Percentiles rank a stretch among this genome's conserved stretches.
These are phyloP conservation scores for Sporothrix dimorphospora DNA, from an alignment of 2,329 filamentous ascomycete genomes.

Conservation along the genomic window DNA sequence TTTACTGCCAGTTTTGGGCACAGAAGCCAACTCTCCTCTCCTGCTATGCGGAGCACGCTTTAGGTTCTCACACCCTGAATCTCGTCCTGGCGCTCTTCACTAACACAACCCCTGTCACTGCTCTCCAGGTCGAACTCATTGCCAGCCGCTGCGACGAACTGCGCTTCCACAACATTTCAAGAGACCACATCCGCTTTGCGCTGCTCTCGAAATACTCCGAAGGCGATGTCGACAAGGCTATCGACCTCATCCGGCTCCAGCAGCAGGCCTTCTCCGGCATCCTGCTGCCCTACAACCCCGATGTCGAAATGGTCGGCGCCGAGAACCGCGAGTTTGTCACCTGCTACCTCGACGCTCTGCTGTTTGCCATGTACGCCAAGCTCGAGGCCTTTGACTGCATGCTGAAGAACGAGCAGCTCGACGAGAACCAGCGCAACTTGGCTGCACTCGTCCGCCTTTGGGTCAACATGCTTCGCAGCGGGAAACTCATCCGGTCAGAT, in stretches of 20 bases:
- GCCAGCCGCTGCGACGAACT: slow-evolving; percentile 47
- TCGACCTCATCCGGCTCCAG: slow-evolving; percentile 75
- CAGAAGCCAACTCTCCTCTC: not conserved
- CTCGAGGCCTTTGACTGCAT: slow-evolving; percentile 92
- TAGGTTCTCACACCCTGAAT: not conserved
- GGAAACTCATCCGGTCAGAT: slow-evolving; percentile 82
- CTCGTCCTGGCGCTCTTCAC: not conserved
- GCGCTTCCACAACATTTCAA: slow-evolving; percentile 51
- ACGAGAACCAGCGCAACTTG: slow-evolving; percentile 71
- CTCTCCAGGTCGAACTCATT: slow-evolving; percentile 48
- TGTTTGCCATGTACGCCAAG: slow-evolving; percentile 95
- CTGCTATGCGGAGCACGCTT: not conserved
- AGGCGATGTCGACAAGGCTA: slow-evolving; percentile 73
- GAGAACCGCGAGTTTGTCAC: slow-evolving; percentile 85
- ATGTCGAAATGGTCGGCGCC: slow-evolving; percentile 75
- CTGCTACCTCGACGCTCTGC: slow-evolving; percentile 89
- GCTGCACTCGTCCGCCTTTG: slow-evolving; percentile 81
- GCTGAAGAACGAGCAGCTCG: slow-evolving; percentile 77
- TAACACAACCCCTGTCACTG: not conserved
- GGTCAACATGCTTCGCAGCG: slow-evolving; percentile 88
- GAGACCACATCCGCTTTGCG: slow-evolving; percentile 61
- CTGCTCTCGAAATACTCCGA: slow-evolving; percentile 66
- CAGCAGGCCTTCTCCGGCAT: slow-evolving; percentile 81
- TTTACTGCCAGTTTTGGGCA: not conserved
- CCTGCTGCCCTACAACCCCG: slow-evolving; percentile 73